Conservation (phyloP, 129 eudicot species). For the Arctium lappa region DNA sequence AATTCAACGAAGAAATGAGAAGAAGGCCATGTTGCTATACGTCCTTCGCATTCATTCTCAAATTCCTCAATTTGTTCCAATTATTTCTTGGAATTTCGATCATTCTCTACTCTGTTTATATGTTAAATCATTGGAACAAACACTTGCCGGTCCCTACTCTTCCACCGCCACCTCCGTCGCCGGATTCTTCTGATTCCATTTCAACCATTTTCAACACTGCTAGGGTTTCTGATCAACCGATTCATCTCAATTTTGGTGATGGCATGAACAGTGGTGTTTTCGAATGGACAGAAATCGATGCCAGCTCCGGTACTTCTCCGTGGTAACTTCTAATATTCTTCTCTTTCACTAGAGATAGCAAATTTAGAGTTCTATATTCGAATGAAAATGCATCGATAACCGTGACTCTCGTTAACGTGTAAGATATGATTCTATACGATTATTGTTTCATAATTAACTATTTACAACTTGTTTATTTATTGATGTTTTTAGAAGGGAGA, state of each 20-base stretch:
- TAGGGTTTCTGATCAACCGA: slow-evolving; percentile 19
- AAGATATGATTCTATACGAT: not conserved
- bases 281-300: not conserved
- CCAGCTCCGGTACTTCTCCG: not conserved
- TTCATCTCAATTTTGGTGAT: not conserved
- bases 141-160: slow-evolving; percentile 23
- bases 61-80: slow-evolving; percentile 64
- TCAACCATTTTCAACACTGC: slow-evolving; percentile 5
- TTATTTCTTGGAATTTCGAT: slow-evolving; percentile 56
- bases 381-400: not conserved
- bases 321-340: slow-evolving; percentile 17
- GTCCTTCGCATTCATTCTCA: slow-evolving; percentile 53
- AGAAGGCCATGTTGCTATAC: slow-evolving; percentile 49
- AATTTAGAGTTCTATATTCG: not conserved
- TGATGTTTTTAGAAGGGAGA: not conserved
- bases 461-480: not conserved
- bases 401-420: not conserved
- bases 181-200: slow-evolving; percentile 2
- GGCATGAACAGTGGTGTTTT: not conserved
- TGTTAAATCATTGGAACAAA: slow-evolving; percentile 62
- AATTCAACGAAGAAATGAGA: slow-evolving; percentile 36
- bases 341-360: not conserved
- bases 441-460: not conserved
- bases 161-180: slow-evolving; percentile 23
- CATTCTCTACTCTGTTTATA: slow-evolving; percentile 54